These are phyloP conservation scores for Ophiostoma ips DNA, from an alignment of 2,329 filamentous ascomycete genomes.

Conservation along the genomic window DNA sequence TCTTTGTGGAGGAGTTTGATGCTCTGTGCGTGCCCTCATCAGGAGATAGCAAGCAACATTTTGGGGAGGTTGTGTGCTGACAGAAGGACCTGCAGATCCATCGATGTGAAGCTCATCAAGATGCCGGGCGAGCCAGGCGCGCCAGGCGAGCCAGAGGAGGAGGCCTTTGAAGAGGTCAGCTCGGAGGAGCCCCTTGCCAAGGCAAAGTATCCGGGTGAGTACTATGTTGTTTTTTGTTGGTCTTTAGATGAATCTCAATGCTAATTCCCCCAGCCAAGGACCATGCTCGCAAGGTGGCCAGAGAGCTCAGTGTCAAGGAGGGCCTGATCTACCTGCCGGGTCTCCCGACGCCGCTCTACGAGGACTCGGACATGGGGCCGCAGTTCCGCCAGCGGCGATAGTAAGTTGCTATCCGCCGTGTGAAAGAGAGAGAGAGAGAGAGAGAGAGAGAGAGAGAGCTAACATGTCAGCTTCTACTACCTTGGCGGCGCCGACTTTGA, in stretches of 20 bases:
- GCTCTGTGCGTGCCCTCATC: conserved; percentile 27
- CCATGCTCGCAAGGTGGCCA: conserved; percentile 42
- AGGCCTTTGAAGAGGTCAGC: not conserved
- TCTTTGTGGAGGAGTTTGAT: conserved; percentile 39
- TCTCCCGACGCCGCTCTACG: conserved; percentile 34
- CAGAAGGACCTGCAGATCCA: conserved; percentile 7
- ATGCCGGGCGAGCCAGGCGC: too few species aligned
- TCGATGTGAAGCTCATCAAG: conserved; percentile 24
- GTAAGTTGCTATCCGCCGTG: conserved; percentile 27
- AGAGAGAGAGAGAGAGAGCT: too few species aligned
- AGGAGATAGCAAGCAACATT: too few species aligned
- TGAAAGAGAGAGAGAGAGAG: too few species aligned
- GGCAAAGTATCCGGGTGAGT: conserved; percentile 24
- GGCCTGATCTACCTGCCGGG: conserved; percentile 45
- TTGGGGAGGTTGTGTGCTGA: not conserved
- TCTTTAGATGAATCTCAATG: too few species aligned
- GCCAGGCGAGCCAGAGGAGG: too few species aligned
- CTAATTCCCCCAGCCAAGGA: conserved; percentile 30
- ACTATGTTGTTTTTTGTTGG: too few species aligned
- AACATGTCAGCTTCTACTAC: conserved; percentile 40
- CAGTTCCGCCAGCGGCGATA: conserved; percentile 45
- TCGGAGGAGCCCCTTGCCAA: not conserved
- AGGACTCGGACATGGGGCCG: conserved; percentile 44
- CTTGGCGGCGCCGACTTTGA: conserved; percentile 40
- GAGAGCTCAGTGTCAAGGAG: conserved; percentile 32